These are phyloP conservation scores for Umbelopsis isabellina DNA, from an alignment of 192 early-diverging fungal genomes.

Conservation along the genomic window DNA sequence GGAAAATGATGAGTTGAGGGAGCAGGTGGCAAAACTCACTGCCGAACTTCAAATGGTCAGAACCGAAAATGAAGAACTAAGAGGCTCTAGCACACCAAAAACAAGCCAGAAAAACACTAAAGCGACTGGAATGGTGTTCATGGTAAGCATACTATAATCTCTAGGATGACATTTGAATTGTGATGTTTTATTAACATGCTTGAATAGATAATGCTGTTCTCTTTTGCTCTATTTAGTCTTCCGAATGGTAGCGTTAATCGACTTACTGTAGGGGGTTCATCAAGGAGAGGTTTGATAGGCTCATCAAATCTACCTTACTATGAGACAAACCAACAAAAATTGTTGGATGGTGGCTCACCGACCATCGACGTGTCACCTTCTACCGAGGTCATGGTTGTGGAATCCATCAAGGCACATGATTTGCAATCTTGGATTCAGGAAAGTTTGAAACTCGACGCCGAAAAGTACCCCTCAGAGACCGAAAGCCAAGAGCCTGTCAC, in stretches of 20 bases:
- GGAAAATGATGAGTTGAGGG: slow-evolving; percentile 66
- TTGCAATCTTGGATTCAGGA: slow-evolving; percentile 36
- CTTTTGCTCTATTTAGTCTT: slow-evolving; percentile 80
- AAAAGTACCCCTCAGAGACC: slow-evolving; percentile 20
- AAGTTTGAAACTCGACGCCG: slow-evolving; percentile 11
- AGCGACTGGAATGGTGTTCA: slow-evolving; percentile 62
- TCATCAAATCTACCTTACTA: slow-evolving; percentile 35
- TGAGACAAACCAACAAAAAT: background rate
- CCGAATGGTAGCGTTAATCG: slow-evolving; percentile 54
- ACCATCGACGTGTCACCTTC: slow-evolving; percentile 12
- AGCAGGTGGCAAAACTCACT: slow-evolving; percentile 45
- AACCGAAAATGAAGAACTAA: slow-evolving; percentile 9
- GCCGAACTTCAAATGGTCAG: slow-evolving; percentile 8
- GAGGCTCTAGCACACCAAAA: background rate
- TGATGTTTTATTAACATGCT: background rate
- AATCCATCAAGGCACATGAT: slow-evolving; percentile 37
- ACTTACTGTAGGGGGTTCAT: slow-evolving; percentile 52
- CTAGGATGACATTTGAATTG: slow-evolving; percentile 13
- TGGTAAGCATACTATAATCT: slow-evolving; percentile 44
- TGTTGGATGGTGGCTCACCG: slow-evolving; percentile 4
- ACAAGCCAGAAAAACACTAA: slow-evolving; percentile 40
- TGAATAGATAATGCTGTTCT: slow-evolving; percentile 79
- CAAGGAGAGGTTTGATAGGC: slow-evolving; percentile 33
- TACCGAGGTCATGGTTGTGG: slow-evolving; percentile 34
- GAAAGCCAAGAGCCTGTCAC: slow-evolving; percentile 17